phyloP scores from a whole-genome alignment of 1,139 yeast species.

The Sugiyamaella japonica region DNA sequence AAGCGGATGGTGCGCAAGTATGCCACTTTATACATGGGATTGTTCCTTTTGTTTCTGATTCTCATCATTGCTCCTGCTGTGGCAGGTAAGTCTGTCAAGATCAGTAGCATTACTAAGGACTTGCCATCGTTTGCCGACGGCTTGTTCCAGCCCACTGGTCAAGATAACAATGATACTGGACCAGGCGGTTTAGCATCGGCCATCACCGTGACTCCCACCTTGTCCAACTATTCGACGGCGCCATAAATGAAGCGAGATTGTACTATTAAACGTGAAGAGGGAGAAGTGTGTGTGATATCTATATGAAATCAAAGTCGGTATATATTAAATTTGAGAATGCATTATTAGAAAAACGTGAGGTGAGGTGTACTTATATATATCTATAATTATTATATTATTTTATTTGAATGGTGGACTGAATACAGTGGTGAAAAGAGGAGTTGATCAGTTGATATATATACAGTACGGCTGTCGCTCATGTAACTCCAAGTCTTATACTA shows the following conservation, averaged over 20 bases:
- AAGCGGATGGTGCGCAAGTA: slow-evolving; percentile 98
- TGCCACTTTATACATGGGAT: slow-evolving; percentile 73
- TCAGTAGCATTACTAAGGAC: slow-evolving; percentile 25
- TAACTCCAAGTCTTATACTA: too few species aligned
- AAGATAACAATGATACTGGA: slow-evolving; percentile 75
- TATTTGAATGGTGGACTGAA: neutral
- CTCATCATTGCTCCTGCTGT: slow-evolving; percentile 92
- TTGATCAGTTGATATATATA: too few species aligned
- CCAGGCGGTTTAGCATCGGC: slow-evolving; percentile 36
- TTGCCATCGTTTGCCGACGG: slow-evolving; percentile 57
- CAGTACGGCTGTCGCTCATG: too few species aligned
- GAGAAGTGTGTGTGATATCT: neutral
- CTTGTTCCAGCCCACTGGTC: slow-evolving; percentile 85
- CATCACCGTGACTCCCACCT: slow-evolving; percentile 36
- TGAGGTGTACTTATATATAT: neutral
- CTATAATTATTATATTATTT: slow-evolving; percentile 4
- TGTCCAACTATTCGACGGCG: slow-evolving; percentile 31
- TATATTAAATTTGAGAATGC: neutral
- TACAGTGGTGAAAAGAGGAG: neutral
- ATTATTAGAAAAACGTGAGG: neutral
- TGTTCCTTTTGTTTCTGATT: slow-evolving; percentile 69
- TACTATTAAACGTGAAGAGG: neutral
- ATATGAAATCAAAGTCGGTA: neutral
- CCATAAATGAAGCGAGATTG: slow-evolving; percentile 26
- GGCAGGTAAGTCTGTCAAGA: slow-evolving; percentile 39